A percentile compares a stretch with the other conserved stretches of the same genome.
Evolutionary conservation across 495 filamentous ascomycete genomes (phyloP).

Genomic region (Aspergillus affinis): DNA sequence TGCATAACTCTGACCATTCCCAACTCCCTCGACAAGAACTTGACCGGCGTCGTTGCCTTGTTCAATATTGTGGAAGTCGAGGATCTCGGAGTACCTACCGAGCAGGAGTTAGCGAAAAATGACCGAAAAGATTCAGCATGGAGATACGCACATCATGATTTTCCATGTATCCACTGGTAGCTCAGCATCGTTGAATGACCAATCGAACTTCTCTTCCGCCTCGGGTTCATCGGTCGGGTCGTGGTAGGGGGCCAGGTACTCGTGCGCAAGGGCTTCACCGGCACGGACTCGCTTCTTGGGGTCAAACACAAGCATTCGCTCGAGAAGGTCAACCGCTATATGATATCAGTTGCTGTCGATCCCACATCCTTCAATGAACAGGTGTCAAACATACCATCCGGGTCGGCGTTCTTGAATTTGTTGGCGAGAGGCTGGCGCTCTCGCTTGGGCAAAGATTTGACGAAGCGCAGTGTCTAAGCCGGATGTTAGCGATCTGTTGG

Average conservation of each 20-base stretch:
- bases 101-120: constrained; percentile 18
- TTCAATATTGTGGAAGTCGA: constrained; percentile 97
- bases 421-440: constrained; percentile 85
- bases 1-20: constrained; percentile 35
- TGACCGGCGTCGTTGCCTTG: constrained; percentile 46
- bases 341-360: constrained; percentile 16
- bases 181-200: constrained; percentile 99
- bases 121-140: neutral
- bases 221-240: constrained; percentile 95
- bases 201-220: constrained; percentile 97
- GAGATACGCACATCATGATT: constrained; percentile 86
- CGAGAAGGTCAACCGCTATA: constrained; percentile 86
- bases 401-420: constrained; percentile 95
- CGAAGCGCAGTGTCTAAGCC: constrained; percentile 85
- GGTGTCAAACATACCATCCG: constrained; percentile 63
- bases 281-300: constrained; percentile 89
- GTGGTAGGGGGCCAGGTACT: constrained; percentile 94
- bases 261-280: constrained; percentile 79
- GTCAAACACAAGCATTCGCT: constrained; percentile 97
- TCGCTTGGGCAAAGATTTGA: constrained; percentile 95
- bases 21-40: constrained; percentile 34
- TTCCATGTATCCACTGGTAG: constrained; percentile 99
- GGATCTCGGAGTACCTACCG: constrained; percentile 94
- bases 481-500: constrained; percentile 14
- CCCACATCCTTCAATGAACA: neutral